Evolutionary conservation across 768 basidiomycete genomes (phyloP).

Genomic region (Tephrocybe sp.): DNA sequence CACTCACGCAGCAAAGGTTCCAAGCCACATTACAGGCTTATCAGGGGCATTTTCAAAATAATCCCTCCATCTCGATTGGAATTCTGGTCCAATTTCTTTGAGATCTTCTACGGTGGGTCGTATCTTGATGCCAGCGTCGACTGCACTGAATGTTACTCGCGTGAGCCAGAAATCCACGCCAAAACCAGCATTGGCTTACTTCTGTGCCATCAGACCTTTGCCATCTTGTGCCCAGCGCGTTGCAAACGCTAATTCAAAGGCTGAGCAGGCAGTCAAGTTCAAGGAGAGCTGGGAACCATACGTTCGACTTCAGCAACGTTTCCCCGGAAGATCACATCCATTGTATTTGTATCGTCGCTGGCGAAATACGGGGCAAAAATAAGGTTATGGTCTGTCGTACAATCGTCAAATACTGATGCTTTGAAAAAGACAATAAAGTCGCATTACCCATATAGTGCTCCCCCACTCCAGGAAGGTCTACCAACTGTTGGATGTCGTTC

Average conservation of each 20-base stretch:
- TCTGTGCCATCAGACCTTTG: constrained; percentile 43
- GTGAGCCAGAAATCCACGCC: not conserved
- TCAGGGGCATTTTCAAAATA: constrained; percentile 52
- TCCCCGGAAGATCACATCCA: constrained; percentile 46
- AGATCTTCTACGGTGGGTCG: constrained; percentile 51
- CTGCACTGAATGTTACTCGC: constrained; percentile 34
- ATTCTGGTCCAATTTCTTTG: constrained; percentile 46
- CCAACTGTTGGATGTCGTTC: constrained; percentile 44
- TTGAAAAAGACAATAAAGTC: not conserved
- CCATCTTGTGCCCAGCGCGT: constrained; percentile 16
- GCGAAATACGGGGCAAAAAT: constrained; percentile 39
- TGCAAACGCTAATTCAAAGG: constrained; percentile 10
- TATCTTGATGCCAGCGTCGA: constrained; percentile 56
- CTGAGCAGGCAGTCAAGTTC: not conserved
- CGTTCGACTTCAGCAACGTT: constrained; percentile 36
- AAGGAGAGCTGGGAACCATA: constrained; percentile 22
- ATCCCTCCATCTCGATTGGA: constrained; percentile 45
- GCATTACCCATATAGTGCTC: constrained; percentile 56
- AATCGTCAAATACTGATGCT: not conserved
- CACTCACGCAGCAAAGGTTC: constrained; percentile 39
- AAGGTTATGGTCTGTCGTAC: constrained; percentile 37
- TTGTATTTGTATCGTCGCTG: constrained; percentile 42
- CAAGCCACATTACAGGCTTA: constrained; percentile 50
- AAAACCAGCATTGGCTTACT: constrained; percentile 30
- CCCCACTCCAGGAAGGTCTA: constrained; percentile 76